Percentiles rank a stretch among this genome's conserved stretches.
Evolutionary conservation across 2,329 filamentous ascomycete species (phyloP).

Genomic region (Venturia effusa): DNA sequence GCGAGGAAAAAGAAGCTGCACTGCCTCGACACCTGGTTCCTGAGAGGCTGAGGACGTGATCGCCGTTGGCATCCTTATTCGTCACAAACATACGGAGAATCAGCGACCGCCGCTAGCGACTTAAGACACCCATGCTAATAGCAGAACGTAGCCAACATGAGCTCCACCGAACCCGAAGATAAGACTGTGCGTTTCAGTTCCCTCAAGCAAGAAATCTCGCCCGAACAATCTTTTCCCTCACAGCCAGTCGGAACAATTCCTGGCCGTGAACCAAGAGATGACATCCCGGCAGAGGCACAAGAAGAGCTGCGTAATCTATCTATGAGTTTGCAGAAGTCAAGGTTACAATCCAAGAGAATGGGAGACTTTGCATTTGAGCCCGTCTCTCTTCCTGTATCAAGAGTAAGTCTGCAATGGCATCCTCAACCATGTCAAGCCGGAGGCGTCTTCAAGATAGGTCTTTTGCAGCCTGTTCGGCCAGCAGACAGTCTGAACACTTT

Average conservation of each 20-base stretch:
- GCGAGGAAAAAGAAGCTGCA: neutral
- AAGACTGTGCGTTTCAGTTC: constrained; percentile 30
- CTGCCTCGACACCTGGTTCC: neutral
- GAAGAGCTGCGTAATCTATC: constrained; percentile 64
- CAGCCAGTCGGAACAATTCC: constrained; percentile 12
- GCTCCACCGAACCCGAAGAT: constrained; percentile 17
- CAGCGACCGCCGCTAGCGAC: neutral
- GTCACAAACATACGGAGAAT: neutral
- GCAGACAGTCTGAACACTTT: neutral
- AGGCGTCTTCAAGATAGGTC: neutral
- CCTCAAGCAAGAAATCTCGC: constrained; percentile 28
- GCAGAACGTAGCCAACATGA: constrained; percentile 19
- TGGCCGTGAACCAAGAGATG: constrained; percentile 18
- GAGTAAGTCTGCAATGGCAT: constrained; percentile 46
- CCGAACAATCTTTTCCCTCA: constrained; percentile 14
- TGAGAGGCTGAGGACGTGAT: neutral
- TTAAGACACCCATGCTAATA: constrained; percentile 17
- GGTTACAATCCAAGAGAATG: constrained; percentile 72
- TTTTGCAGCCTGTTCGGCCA: neutral
- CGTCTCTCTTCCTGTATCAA: constrained; percentile 73
- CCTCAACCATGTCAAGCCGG: neutral
- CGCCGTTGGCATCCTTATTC: neutral
- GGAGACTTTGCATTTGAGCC: constrained; percentile 85
- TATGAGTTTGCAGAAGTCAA: constrained; percentile 58
- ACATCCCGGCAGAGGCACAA: constrained; percentile 32